Conservation (phyloP, 768 basidiomycete species). For the Coprinopsis cinerea region DNA sequence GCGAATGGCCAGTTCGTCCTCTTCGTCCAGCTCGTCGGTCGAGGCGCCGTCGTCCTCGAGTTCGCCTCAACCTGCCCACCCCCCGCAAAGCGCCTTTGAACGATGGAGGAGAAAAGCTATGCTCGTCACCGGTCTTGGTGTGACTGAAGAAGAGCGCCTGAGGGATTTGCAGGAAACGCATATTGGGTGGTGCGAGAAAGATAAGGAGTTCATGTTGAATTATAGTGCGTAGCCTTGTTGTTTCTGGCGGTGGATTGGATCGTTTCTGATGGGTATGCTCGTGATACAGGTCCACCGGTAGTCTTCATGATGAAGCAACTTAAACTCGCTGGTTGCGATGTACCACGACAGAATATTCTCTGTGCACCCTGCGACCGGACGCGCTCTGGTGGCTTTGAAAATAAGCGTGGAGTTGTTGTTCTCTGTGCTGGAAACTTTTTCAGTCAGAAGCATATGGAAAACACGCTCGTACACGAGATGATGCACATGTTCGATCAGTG, state of each 20-base stretch:
- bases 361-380: conserved; percentile 77
- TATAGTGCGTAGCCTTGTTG: conserved; percentile 46
- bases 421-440: conserved; percentile 84
- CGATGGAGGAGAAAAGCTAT: conserved; percentile 43
- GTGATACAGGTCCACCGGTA: conserved; percentile 67
- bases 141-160: conserved; percentile 40
- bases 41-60: conserved; percentile 1
- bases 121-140: conserved; percentile 44
- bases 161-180: conserved; percentile 32
- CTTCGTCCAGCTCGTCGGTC: conserved; percentile 1
- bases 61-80: conserved; percentile 16
- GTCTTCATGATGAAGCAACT: conserved; percentile 92
- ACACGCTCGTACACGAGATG: conserved; percentile 89
- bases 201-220: conserved; percentile 61
- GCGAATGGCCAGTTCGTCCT: conserved; percentile 1
- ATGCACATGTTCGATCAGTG: conserved; percentile 95
- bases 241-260: conserved; percentile 8
- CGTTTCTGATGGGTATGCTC: background rate
- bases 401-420: conserved; percentile 71
- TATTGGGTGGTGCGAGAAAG: conserved; percentile 54
- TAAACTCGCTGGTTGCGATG: conserved; percentile 63
- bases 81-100: conserved; percentile 35
- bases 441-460: conserved; percentile 83
- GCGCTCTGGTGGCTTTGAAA: conserved; percentile 77
- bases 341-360: conserved; percentile 66